Conservation (phyloP, 73 alveolate species). For the Paramecium caudatum region DNA sequence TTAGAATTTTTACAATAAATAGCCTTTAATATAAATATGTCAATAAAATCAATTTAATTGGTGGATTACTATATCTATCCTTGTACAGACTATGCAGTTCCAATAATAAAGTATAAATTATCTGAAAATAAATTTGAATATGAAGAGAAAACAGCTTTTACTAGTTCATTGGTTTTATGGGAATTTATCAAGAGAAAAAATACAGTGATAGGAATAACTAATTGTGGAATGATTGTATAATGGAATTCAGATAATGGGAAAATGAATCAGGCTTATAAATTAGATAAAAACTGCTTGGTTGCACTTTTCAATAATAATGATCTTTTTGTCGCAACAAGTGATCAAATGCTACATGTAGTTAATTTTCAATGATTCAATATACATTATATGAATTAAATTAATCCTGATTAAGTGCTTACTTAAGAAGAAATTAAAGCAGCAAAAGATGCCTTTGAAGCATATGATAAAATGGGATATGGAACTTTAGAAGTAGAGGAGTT, state of each 20-base stretch:
- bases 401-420: slow-evolving; percentile 36
- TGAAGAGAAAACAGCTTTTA: slow-evolving; percentile 30
- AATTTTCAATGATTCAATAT: slow-evolving; percentile 27
- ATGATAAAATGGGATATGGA: slow-evolving; percentile 77
- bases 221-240: slow-evolving; percentile 28
- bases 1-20: slow-evolving; percentile 2
- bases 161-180: background rate
- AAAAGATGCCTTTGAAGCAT: slow-evolving; percentile 56
- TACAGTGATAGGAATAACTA: background rate
- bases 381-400: slow-evolving; percentile 26
- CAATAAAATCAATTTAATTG: background rate
- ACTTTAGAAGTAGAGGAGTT: slow-evolving; percentile 85
- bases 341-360: slow-evolving; percentile 10
- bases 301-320: background rate
- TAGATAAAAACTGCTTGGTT: slow-evolving; percentile 3
- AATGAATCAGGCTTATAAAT: background rate
- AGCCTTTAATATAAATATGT: background rate
- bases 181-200: background rate
- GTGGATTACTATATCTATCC: slow-evolving; percentile 5
- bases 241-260: slow-evolving; percentile 11
- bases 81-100: slow-evolving; percentile 11
- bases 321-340: background rate
- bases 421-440: slow-evolving; percentile 62
- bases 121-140: background rate
- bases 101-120: background rate